Evolutionary conservation across 2,329 filamentous ascomycete species (phyloP), one percentile per base, ranked within the genome.

Genomic region (Bipolaris cookei): DNA sequence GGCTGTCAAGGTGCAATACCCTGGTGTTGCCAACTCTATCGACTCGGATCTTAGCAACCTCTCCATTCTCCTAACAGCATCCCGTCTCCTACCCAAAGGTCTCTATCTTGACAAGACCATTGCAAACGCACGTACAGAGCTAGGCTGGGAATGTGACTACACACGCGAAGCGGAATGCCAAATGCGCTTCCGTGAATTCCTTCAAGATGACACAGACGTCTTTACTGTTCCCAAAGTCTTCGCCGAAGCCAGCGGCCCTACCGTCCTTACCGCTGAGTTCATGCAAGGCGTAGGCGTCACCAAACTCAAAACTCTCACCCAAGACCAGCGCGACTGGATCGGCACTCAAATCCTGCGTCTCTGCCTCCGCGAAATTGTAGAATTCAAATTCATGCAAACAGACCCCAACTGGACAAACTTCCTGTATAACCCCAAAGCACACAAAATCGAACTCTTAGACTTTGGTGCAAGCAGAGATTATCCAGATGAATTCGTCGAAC

Each of bases 361-460:
- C 10, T 98, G 92, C 73, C 84, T 98, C 37, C 89, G 93, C 56
- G 95, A 98, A 79, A 94, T 98, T 67, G 89, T 89, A 63, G 92
- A 97, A 77, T 98, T 97, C 85, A 88, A 84, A 59, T 98, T 96
- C 80, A 99, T 99, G 95, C 95, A 99, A 79, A 99, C 95, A 4
- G 95, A 99, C 73, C 95, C 95, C 38, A 99, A 99, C 81, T 99
- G 95, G 95, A 98, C 94, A 32, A 99, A 99, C 78, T 99, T 99
- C 77, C 83, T 98, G 18, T 99, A 92, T 82, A 95, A 98, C 68
- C 81, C 87, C 1, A 68, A 80, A 18, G 86, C 83, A 3, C 81
- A 87, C 67, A 90, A 87, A 71, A 88, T 99, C 13, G 93, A 97
- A 76, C 85, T 99, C 1, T 87, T 99, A 50, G 96, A 99, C 78